These are phyloP conservation scores for Stagonosporopsis chrysanthemi DNA, from an alignment of 2,329 filamentous ascomycete genomes.

Conservation along the genomic window DNA sequence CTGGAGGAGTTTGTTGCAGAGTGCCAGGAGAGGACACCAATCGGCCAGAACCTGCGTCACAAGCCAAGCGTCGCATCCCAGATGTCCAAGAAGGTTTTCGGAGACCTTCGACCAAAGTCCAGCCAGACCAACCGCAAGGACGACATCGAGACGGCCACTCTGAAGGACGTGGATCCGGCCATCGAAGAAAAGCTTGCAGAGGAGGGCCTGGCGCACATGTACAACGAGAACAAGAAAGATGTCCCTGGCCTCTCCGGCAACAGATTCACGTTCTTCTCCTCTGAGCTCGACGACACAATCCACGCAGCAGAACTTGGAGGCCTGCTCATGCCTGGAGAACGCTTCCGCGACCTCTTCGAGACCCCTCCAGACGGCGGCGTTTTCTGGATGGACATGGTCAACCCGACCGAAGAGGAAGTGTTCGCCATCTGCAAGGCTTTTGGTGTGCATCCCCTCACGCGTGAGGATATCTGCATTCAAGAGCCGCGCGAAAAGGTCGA, in stretches of 20 bases:
- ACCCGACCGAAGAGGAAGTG: conserved; percentile 87
- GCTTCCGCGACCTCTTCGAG: conserved; percentile 86
- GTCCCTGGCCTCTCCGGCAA: conserved; percentile 65
- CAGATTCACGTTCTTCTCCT: conserved; percentile 96
- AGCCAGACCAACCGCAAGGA: conserved; percentile 47
- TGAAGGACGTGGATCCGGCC: conserved; percentile 41
- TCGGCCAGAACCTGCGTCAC: conserved; percentile 52
- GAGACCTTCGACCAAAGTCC: conserved; percentile 64
- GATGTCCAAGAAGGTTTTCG: conserved; percentile 65
- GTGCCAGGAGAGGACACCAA: conserved; percentile 56
- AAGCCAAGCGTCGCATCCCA: conserved; percentile 45
- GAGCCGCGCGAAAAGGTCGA: conserved; percentile 98
- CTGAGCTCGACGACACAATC: conserved; percentile 90
- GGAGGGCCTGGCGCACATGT: conserved; percentile 46
- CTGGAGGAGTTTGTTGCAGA: conserved; percentile 88
- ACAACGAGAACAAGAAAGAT: conserved; percentile 39
- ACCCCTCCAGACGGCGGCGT: conserved; percentile 76
- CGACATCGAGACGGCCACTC: conserved; percentile 40
- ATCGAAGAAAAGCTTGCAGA: conserved; percentile 56
- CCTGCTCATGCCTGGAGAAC: conserved; percentile 86
- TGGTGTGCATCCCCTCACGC: conserved; percentile 91
- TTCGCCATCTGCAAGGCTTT: conserved; percentile 91
- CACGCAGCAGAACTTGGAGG: conserved; percentile 89
- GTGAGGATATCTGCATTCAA: conserved; percentile 94
- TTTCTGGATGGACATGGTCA: conserved; percentile 98